Percentiles rank a stretch among this genome's conserved stretches.
These are phyloP conservation scores for Roridomyces roridus DNA, from an alignment of 768 basidiomycete species.

Conservation along the genomic window DNA sequence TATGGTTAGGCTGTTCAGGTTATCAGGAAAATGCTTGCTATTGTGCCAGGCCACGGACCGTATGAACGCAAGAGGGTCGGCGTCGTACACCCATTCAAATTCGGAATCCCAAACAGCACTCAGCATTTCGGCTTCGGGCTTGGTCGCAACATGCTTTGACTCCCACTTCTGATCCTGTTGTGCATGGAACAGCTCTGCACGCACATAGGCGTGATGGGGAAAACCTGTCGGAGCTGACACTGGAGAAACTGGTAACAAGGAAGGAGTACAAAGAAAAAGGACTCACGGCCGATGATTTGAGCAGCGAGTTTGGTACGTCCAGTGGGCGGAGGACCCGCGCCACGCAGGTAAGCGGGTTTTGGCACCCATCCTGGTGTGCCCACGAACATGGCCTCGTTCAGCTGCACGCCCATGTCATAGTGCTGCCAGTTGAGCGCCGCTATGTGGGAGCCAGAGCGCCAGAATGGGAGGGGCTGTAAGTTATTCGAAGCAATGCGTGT, in stretches of 20 bases:
- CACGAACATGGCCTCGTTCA: constrained; percentile 69
- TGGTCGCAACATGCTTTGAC: constrained; percentile 45
- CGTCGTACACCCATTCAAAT: constrained; percentile 57
- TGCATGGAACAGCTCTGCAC: constrained; percentile 51
- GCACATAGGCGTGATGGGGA: constrained; percentile 48
- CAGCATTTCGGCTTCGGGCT: constrained; percentile 39
- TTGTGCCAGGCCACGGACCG: constrained; percentile 51
- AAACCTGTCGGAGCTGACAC: constrained; percentile 53
- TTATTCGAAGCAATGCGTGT: constrained; percentile 63
- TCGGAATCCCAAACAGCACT: constrained; percentile 39
- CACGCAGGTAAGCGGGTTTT: constrained; percentile 46
- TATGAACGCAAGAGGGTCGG: constrained; percentile 59
- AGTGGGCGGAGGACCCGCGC: constrained; percentile 14
- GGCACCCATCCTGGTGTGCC: constrained; percentile 62
- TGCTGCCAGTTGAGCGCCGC: constrained; percentile 68
- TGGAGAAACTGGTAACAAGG: too few species aligned
- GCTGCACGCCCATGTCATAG: constrained; percentile 61
- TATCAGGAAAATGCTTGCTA: not conserved
- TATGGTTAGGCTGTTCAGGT: constrained; percentile 37
- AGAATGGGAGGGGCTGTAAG: constrained; percentile 55
- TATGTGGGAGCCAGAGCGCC: constrained; percentile 64
- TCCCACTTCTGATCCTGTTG: constrained; percentile 48
- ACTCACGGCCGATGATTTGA: constrained; percentile 52
- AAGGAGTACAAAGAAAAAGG: not conserved
- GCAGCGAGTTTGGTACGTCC: constrained; percentile 32